These are phyloP conservation scores for Aspergillus niger DNA, from an alignment of 2,329 filamentous ascomycete species.

Conservation along the genomic window DNA sequence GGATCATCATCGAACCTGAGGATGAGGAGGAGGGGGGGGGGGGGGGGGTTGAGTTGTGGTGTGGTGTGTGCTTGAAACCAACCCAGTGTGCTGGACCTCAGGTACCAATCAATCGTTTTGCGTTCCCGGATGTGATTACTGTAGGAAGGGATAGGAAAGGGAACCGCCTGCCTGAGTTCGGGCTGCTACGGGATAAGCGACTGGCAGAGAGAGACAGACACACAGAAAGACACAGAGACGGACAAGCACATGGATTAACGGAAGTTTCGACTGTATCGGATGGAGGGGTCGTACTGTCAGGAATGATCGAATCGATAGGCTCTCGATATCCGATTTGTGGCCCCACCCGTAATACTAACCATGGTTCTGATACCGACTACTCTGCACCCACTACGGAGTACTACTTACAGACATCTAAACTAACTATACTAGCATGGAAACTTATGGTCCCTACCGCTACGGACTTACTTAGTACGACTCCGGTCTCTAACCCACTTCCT, in stretches of 20 bases:
- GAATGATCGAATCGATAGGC: constrained; percentile 19
- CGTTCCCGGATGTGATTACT: background rate
- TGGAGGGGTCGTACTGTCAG: constrained; percentile 12
- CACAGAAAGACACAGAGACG: no score
- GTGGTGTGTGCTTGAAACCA: background rate
- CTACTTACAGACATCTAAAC: background rate
- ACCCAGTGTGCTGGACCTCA: background rate
- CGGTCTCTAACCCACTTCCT: background rate
- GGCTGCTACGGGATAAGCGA: background rate
- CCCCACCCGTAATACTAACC: constrained; percentile 3
- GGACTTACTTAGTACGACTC: no score
- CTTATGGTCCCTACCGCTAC: background rate
- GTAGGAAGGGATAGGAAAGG: background rate
- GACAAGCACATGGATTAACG: background rate
- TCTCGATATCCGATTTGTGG: constrained; percentile 13
- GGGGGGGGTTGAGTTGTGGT: background rate
- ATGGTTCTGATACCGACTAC: constrained; percentile 10
- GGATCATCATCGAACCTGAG: background rate
- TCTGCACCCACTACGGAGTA: background rate
- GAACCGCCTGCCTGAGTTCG: background rate
- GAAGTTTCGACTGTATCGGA: background rate
- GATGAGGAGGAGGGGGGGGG: background rate
- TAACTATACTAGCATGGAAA: background rate
- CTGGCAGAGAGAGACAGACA: background rate
- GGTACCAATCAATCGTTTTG: background rate